These are phyloP conservation scores for Mallotus repandus DNA, from an alignment of 441 rosid species.

Conservation along the genomic window DNA sequence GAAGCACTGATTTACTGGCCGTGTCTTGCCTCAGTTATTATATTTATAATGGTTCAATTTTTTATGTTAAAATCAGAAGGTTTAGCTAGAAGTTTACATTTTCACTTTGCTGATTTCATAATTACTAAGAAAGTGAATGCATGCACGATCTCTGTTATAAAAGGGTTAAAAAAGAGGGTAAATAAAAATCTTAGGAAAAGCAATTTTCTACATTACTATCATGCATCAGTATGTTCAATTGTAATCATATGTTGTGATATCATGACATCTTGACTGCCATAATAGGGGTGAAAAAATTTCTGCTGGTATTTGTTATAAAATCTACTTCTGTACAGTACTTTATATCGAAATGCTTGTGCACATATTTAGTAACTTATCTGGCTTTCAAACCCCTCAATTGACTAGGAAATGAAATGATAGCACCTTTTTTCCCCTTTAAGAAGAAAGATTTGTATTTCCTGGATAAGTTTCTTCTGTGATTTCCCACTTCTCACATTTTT, in stretches of 20 bases:
- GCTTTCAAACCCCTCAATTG: not conserved
- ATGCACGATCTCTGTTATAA: not conserved
- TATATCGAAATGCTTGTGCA: too few species aligned
- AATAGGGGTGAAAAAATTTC: not conserved
- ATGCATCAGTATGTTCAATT: not conserved
- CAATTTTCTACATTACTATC: not conserved
- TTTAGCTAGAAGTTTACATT: too few species aligned
- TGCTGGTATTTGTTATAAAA: not conserved
- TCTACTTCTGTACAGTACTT: not conserved
- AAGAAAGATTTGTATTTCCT: too few species aligned
- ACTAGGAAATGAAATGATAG: not conserved
- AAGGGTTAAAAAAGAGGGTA: not conserved
- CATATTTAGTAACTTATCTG: too few species aligned
- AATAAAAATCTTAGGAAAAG: not conserved
- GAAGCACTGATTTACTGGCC: too few species aligned
- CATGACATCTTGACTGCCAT: not conserved
- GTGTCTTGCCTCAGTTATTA: too few species aligned
- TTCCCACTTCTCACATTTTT: not conserved
- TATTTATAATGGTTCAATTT: too few species aligned
- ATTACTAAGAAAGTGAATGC: not conserved
- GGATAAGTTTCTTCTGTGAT: not conserved
- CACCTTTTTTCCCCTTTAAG: not conserved
- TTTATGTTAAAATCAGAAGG: too few species aligned
- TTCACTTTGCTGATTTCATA: not conserved
- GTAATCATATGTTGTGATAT: slow-evolving; percentile 6